Base-by-base conservation (phyloP, 495 filamentous ascomycete genomes). In the Lasiosphaeriaceae sp. region DNA sequence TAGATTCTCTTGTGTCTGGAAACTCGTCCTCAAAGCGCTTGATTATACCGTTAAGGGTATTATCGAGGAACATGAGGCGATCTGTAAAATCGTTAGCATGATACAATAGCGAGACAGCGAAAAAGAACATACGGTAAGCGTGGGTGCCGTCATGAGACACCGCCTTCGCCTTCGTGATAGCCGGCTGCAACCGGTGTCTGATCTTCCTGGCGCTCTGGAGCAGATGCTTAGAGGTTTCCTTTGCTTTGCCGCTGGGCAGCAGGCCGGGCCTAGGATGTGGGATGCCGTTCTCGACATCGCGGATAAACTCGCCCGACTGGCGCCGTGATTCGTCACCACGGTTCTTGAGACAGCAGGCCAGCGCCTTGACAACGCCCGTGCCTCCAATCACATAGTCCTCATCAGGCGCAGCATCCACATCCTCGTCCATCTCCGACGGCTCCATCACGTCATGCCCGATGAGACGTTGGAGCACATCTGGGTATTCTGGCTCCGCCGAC, bases 351-450 rank as follows among this genome's bases (percentile, higher is more conserved):
- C 91, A 96, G 46, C 95, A 91, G 47, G 90, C 88, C 52, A 98
- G 75, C 21, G 92, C 92, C 71, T 97, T 96, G 34, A 96, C 94
- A 0, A 98, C 90, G 57, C 93, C 94, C 0, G 92, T 96, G 19
- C 93, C 92, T 37, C 92, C 92, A 64, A 98, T 91, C 39, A 97
- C 90, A 71, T 97, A 96, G 66, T 97, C 90, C 46, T 95, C 88
- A 60, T 95, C 90, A 1, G 92, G 90, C 23, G 90, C 88, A 17
- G 84, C 80, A 3, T 88, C 86, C 54, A 87, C 83, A 24, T 87
- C 81, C 31, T 85, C 83, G 41, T 89, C 81, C 50, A 77, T 31
- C 71, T 79, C 57, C 71, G 78, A 29, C 14, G 69, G 66, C 43
- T 76, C 73, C 41, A 81, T 81, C 46, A 92, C 83, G 49, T 90